Evolutionary conservation across 2,329 filamentous ascomycete genomes (phyloP).

Genomic region (Ophiostoma sp.): DNA sequence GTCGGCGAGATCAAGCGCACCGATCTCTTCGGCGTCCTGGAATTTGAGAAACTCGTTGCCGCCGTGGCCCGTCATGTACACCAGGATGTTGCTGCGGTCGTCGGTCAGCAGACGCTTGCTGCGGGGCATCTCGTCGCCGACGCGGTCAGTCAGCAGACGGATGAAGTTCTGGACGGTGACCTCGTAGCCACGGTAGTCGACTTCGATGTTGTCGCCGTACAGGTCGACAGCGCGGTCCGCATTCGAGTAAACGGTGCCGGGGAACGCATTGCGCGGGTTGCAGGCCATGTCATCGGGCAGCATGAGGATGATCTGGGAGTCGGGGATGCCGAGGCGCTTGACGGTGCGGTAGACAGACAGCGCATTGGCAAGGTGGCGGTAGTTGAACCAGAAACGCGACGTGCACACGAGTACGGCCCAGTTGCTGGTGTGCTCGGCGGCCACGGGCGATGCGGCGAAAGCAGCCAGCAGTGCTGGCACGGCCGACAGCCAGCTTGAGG

Average conservation of each 20-base stretch:
- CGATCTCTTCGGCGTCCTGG: constrained; percentile 96
- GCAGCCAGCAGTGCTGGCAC: constrained; percentile 38
- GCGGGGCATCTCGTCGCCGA: constrained; percentile 88
- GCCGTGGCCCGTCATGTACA: constrained; percentile 98
- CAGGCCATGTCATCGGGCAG: constrained; percentile 99
- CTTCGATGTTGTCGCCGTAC: constrained; percentile 98
- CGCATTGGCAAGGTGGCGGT: constrained; percentile 95
- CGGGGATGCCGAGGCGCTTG: constrained; percentile 93
- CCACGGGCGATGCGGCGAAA: constrained; percentile 42
- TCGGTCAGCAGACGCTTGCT: constrained; percentile 93
- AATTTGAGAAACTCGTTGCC: constrained; percentile 98
- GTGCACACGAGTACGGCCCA: constrained; percentile 99
- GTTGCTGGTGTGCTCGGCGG: constrained; percentile 86
- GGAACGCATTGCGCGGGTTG: constrained; percentile 96
- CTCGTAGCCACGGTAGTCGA: constrained; percentile 96
- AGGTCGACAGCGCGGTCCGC: constrained; percentile 91
- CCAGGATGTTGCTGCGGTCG: constrained; percentile 90
- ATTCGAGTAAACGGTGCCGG: constrained; percentile 97
- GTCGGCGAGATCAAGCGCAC: constrained; percentile 90
- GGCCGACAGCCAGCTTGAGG: constrained; percentile 39
- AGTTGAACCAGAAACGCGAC: constrained; percentile 99
- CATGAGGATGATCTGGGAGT: constrained; percentile 99
- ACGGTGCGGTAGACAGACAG: constrained; percentile 96
- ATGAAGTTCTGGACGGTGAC: constrained; percentile 99
- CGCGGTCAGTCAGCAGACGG: constrained; percentile 84